These are phyloP conservation scores for Suillus hirtellus DNA, from an alignment of 768 basidiomycete genomes.

Conservation along the genomic window DNA sequence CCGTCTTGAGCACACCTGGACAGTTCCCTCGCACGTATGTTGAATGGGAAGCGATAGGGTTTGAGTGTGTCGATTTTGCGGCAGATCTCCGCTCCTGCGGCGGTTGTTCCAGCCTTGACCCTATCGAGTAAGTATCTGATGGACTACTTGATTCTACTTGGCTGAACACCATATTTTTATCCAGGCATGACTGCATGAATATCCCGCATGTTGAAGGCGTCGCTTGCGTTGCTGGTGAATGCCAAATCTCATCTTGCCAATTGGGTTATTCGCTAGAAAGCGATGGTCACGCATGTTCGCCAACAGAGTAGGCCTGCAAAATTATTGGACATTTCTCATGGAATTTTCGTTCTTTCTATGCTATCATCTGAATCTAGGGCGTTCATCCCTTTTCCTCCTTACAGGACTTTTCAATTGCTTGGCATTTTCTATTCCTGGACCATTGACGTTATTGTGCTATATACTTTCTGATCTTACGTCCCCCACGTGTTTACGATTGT, in stretches of 20 bases:
- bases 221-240: slow-evolving; percentile 27
- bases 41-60: slow-evolving; percentile 20
- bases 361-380: too few species aligned
- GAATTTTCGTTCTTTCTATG: background rate
- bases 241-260: slow-evolving; percentile 28
- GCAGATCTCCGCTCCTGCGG: slow-evolving; percentile 32
- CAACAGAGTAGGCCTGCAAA: slow-evolving; percentile 6
- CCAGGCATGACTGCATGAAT: slow-evolving; percentile 30
- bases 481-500: background rate
- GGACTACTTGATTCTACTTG: background rate
- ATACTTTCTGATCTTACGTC: background rate
- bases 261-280: slow-evolving; percentile 22
- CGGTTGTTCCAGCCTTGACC: slow-evolving; percentile 30
- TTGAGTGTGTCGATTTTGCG: slow-evolving; percentile 31
- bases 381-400: background rate
- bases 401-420: background rate
- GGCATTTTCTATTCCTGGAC: background rate
- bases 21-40: slow-evolving; percentile 14
- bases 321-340: background rate
- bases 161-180: background rate
- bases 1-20: slow-evolving; percentile 15
- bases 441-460: background rate
- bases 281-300: slow-evolving; percentile 20
- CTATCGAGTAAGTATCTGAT: slow-evolving; percentile 10
- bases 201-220: slow-evolving; percentile 26